Conservation (phyloP, 257 asterid genomes). For the Sherardia arvensis region DNA sequence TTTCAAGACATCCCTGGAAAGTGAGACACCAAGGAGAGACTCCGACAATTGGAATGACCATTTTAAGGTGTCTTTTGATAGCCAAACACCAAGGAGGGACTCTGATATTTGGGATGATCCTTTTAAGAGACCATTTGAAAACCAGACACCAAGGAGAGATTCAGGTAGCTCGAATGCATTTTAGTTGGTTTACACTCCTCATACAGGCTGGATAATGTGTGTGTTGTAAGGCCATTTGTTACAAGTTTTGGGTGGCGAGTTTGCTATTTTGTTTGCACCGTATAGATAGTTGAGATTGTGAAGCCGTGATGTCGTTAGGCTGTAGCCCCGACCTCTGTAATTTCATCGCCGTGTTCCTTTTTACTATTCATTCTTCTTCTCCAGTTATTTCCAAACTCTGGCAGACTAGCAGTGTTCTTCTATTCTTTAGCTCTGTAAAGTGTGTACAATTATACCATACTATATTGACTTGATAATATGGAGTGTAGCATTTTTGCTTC, state of each 20-base stretch:
- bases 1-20: slow-evolving; percentile 52
- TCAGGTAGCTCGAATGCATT: slow-evolving; percentile 54
- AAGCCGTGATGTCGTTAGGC: not conserved
- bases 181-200: slow-evolving; percentile 21
- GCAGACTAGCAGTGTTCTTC: not conserved
- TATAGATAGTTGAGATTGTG: not conserved
- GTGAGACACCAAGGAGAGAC: slow-evolving; percentile 60
- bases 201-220: slow-evolving; percentile 3
- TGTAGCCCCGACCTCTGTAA: slow-evolving; percentile 9
- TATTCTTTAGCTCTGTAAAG: slow-evolving; percentile 23
- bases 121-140: slow-evolving; percentile 2
- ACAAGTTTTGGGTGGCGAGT: slow-evolving; percentile 2
- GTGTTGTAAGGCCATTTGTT: not conserved
- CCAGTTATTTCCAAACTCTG: not conserved
- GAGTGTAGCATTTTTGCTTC: not conserved
- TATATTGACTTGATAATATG: slow-evolving; percentile 8
- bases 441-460: slow-evolving; percentile 18
- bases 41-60: slow-evolving; percentile 72
- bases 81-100: slow-evolving; percentile 49
- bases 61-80: slow-evolving; percentile 51
- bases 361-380: slow-evolving; percentile 8
- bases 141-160: slow-evolving; percentile 11
- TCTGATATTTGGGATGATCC: slow-evolving; percentile 31
- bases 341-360: slow-evolving; percentile 14
- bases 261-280: slow-evolving; percentile 1